Conservation (phyloP, 108 stramenopile genomes). For the Mayamaea pseudoterrestris region DNA sequence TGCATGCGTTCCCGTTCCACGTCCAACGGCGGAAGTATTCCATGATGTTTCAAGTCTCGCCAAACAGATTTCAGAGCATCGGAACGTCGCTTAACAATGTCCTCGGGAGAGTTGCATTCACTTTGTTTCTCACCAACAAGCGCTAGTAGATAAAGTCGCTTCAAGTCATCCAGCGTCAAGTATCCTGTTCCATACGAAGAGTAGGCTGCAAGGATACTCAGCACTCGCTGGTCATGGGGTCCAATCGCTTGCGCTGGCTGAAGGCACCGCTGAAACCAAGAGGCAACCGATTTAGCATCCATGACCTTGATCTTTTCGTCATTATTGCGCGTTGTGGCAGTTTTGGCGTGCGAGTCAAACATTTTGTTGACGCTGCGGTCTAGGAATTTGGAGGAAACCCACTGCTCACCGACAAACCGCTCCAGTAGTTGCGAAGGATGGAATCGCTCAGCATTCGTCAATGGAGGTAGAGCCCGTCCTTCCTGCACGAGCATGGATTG, state of each 20-base stretch:
- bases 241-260: constrained; percentile 24
- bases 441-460: constrained; percentile 39
- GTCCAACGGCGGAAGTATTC: constrained; percentile 49
- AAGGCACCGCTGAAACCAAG: constrained; percentile 58
- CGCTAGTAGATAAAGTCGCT: constrained; percentile 37
- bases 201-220: constrained; percentile 34
- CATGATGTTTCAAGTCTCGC: constrained; percentile 64
- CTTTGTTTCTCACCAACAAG: constrained; percentile 8
- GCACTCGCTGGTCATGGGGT: constrained; percentile 40
- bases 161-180: constrained; percentile 39
- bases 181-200: constrained; percentile 39
- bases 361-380: constrained; percentile 29
- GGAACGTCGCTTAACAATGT: not conserved
- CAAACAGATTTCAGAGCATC: constrained; percentile 34
- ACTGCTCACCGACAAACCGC: constrained; percentile 3
- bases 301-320: constrained; percentile 5
- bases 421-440: constrained; percentile 27
- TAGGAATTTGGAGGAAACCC: constrained; percentile 28
- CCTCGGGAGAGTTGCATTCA: not conserved
- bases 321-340: not conserved
- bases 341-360: constrained; percentile 42
- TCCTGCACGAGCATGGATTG: constrained; percentile 35
- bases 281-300: constrained; percentile 22
- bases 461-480: constrained; percentile 44
- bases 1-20: constrained; percentile 21